These are phyloP conservation scores for Phytomonas sp. DNA, from an alignment of 208 protist genomes.

Conservation along the genomic window DNA sequence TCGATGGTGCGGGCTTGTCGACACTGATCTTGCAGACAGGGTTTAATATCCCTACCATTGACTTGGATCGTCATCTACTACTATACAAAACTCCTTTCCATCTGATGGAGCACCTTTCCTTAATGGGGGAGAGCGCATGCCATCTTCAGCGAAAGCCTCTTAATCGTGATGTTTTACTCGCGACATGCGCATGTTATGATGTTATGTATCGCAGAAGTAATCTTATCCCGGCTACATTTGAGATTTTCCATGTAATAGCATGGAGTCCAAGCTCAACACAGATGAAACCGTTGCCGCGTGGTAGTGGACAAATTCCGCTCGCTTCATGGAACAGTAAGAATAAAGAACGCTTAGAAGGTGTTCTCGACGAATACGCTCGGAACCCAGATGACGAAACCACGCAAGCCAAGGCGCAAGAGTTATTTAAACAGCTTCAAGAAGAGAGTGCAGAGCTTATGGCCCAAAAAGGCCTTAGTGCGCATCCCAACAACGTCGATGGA, in stretches of 20 bases:
- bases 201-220: conserved; percentile 81
- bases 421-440: conserved; percentile 60
- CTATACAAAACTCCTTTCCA: conserved; percentile 87
- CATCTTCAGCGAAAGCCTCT: conserved; percentile 62
- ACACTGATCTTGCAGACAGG: conserved; percentile 82
- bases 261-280: conserved; percentile 85
- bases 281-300: conserved; percentile 73
- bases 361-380: conserved; percentile 77
- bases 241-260: conserved; percentile 86
- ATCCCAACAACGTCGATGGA: conserved; percentile 43
- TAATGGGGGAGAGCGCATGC: conserved; percentile 84
- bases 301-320: conserved; percentile 64
- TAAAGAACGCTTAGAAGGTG: conserved; percentile 51
- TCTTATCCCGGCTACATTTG: conserved; percentile 84
- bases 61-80: conserved; percentile 84
- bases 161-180: conserved; percentile 64
- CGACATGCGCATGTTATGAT: conserved; percentile 73
- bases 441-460: conserved; percentile 63
- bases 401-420: conserved; percentile 57
- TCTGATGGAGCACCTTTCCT: conserved; percentile 81
- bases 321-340: conserved; percentile 66
- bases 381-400: conserved; percentile 66
- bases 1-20: conserved; percentile 73
- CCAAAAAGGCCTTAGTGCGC: conserved; percentile 45
- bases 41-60: conserved; percentile 86